Evolutionary conservation across 2,329 filamentous ascomycete species (phyloP).

Genomic region (Penicillium sp.): DNA sequence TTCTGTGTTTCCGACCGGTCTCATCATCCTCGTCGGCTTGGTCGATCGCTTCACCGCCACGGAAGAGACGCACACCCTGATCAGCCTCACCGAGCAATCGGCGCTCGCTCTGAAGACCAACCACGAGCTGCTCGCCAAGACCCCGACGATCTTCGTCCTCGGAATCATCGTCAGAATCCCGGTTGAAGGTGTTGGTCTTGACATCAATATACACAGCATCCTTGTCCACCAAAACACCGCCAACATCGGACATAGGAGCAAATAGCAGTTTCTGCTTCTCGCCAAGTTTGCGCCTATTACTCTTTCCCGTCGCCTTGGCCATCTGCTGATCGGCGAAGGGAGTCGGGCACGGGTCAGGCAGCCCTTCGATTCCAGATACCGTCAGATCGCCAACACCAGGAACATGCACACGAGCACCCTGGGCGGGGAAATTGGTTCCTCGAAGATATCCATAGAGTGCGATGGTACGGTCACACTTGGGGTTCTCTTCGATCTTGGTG

Average conservation of each 20-base stretch:
- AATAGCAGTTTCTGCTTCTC: conserved; percentile 97
- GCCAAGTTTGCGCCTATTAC: conserved; percentile 73
- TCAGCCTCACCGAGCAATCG: conserved; percentile 78
- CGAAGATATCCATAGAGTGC: conserved; percentile 90
- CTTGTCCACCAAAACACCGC: conserved; percentile 91
- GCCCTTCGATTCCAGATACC: conserved; percentile 75
- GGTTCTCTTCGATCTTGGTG: conserved; percentile 81
- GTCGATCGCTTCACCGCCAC: conserved; percentile 67
- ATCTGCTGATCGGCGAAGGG: conserved; percentile 84
- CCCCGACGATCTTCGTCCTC: conserved; percentile 69
- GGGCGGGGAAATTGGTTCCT: conserved; percentile 87
- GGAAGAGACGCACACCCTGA: conserved; percentile 81
- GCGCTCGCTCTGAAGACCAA: conserved; percentile 80
- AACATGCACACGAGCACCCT: conserved; percentile 84
- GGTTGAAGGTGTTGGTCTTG: conserved; percentile 69
- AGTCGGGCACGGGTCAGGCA: conserved; percentile 94
- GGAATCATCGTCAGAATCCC: conserved; percentile 58
- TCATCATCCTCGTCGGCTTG: conserved; percentile 57
- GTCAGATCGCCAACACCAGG: conserved; percentile 88
- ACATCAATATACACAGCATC: conserved; percentile 90
- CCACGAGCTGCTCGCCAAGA: conserved; percentile 92
- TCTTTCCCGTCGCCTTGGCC: conserved; percentile 80
- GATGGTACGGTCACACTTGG: conserved; percentile 85
- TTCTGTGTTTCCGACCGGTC: conserved; percentile 53
- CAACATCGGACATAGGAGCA: conserved; percentile 97